phyloP scores from a whole-genome alignment of 129 eudicot genomes.

The Rutidosis leptorrhynchoides region DNA sequence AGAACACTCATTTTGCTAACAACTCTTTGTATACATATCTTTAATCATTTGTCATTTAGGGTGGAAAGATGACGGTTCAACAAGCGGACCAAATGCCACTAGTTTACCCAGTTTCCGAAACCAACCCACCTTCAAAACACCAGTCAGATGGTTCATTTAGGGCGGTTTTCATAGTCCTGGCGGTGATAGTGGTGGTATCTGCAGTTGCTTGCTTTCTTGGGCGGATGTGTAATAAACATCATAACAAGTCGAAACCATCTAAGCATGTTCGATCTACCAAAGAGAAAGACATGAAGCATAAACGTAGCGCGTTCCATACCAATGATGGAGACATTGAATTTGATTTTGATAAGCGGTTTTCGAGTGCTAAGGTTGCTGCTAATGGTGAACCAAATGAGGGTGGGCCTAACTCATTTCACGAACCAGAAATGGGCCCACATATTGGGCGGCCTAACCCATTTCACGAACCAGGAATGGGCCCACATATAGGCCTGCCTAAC shows the following conservation, averaged over 20 bases:
- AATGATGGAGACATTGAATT: constrained; percentile 44
- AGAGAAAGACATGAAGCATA: constrained; percentile 33
- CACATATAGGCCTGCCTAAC: constrained; percentile 25
- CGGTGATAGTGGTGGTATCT: constrained; percentile 36
- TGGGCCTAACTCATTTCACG: too few species aligned
- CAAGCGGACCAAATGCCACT: constrained; percentile 29
- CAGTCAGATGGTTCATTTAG: constrained; percentile 36
- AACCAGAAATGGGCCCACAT: too few species aligned
- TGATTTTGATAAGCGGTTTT: constrained; percentile 39
- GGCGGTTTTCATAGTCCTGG: constrained; percentile 39
- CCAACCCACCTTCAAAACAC: constrained; percentile 21
- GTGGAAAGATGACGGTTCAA: constrained; percentile 28
- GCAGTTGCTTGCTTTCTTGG: constrained; percentile 40
- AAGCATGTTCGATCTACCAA: constrained; percentile 26
- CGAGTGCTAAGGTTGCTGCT: constrained; percentile 39
- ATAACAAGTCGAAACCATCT: constrained; percentile 29
- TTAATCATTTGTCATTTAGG: neutral
- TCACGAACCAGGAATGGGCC: constrained; percentile 15
- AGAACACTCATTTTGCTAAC: constrained; percentile 10
- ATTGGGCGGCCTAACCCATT: constrained; percentile 26
- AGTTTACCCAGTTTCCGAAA: constrained; percentile 35
- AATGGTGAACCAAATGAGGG: constrained; percentile 32
- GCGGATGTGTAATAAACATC: constrained; percentile 32
- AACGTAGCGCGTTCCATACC: constrained; percentile 37
- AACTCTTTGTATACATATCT: constrained; percentile 5